phyloP scores from a whole-genome alignment of 306 rosid species.

The Castanea mollissima region DNA sequence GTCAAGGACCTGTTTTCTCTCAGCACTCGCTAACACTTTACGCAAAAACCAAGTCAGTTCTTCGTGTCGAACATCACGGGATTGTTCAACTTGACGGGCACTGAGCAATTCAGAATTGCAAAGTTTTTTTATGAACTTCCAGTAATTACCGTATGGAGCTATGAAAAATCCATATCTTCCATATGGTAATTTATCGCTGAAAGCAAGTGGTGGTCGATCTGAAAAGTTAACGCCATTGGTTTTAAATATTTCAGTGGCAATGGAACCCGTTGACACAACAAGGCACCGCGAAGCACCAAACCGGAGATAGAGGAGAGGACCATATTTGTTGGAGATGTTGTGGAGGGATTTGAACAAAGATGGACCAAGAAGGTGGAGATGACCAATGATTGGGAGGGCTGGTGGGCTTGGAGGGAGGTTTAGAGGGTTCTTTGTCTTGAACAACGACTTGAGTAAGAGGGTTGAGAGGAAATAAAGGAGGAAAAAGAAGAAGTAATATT shows the following conservation, averaged over 20 bases:
- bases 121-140: conserved; percentile 54
- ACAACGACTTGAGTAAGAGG: too few relatives aligned
- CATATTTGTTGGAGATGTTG: conserved; percentile 34
- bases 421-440: too few relatives aligned
- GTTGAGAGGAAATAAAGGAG: not conserved
- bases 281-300: conserved; percentile 37
- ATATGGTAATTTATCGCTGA: conserved; percentile 38
- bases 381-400: conserved; percentile 38
- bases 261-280: conserved; percentile 32
- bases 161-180: conserved; percentile 40
- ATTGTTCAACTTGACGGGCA: not conserved
- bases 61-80: not conserved
- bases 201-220: conserved; percentile 39
- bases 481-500: too few relatives aligned
- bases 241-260: conserved; percentile 43
- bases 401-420: conserved; percentile 36
- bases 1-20: conserved; percentile 12
- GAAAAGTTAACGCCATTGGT: conserved; percentile 40
- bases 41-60: not conserved
- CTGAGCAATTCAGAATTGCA: conserved; percentile 36
- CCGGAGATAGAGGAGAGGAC: conserved; percentile 43
- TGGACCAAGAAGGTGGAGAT: conserved; percentile 44
- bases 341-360: conserved; percentile 31
- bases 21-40: conserved; percentile 22
- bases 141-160: conserved; percentile 43